phyloP scores from a whole-genome alignment of 495 filamentous ascomycete genomes.

The Barbatosphaeria neglecta region DNA sequence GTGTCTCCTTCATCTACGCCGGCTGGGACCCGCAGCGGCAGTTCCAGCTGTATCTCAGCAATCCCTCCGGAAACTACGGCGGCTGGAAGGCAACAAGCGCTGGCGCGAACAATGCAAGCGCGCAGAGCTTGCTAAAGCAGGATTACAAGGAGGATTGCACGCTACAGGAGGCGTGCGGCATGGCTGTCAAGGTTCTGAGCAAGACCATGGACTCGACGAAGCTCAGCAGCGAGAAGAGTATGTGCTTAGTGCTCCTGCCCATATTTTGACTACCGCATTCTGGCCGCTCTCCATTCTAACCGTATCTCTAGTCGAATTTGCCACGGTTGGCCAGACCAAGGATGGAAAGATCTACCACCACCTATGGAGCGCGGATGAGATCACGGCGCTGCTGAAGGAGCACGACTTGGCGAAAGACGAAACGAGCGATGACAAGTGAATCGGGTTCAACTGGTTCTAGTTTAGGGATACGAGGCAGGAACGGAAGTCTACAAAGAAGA shows the following conservation, averaged over 20 bases:
- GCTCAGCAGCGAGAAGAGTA: slow-evolving; percentile 97
- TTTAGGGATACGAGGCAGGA: too few relatives aligned
- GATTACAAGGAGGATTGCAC: slow-evolving; percentile 98
- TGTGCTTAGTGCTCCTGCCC: slow-evolving; percentile 4
- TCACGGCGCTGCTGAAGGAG: slow-evolving; percentile 84
- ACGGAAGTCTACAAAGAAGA: too few relatives aligned
- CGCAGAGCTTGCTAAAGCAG: slow-evolving; percentile 95
- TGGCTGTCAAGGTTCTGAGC: slow-evolving; percentile 97
- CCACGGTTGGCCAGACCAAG: slow-evolving; percentile 91
- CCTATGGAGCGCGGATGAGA: slow-evolving; percentile 95
- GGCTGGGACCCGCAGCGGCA: slow-evolving; percentile 90
- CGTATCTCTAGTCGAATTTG: slow-evolving; percentile 71
- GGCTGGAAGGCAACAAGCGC: slow-evolving; percentile 98
- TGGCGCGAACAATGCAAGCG: slow-evolving; percentile 94
- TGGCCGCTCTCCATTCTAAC: slow-evolving; percentile 11
- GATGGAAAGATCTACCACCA: slow-evolving; percentile 95
- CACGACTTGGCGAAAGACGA: slow-evolving; percentile 88
- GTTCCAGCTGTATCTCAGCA: slow-evolving; percentile 99
- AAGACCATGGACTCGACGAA: slow-evolving; percentile 99
- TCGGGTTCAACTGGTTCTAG: background rate
- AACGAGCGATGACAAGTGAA: slow-evolving; percentile 53
- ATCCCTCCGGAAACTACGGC: slow-evolving; percentile 98
- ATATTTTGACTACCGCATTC: too few relatives aligned
- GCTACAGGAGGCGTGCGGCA: slow-evolving; percentile 89
- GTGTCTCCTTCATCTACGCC: slow-evolving; percentile 98